These are phyloP conservation scores for Scutellospora calospora DNA, from an alignment of 371 early-diverging fungal species.

Conservation along the genomic window DNA sequence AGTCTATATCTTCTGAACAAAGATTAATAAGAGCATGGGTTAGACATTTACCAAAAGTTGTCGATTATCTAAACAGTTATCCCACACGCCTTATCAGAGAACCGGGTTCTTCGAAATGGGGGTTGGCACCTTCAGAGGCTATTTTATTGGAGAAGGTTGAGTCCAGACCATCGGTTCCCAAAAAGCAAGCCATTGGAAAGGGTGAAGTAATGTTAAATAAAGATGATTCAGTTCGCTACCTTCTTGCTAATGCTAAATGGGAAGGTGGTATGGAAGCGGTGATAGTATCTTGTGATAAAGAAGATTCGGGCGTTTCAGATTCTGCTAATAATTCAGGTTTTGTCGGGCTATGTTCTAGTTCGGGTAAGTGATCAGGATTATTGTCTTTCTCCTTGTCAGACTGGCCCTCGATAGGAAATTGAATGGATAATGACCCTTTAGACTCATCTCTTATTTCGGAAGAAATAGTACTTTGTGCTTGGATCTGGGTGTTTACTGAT, in stretches of 20 bases:
- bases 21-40: too few relatives aligned
- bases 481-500: constrained; percentile 18
- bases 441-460: constrained; percentile 20
- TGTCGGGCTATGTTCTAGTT: neutral
- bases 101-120: constrained; percentile 35
- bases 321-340: constrained; percentile 5
- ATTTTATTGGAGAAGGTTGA: too few relatives aligned
- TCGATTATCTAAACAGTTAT: too few relatives aligned
- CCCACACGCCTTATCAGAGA: constrained; percentile 37
- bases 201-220: constrained; percentile 37
- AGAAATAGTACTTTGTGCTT: constrained; percentile 22
- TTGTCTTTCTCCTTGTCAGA: neutral
- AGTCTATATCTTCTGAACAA: too few relatives aligned
- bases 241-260: constrained; percentile 42
- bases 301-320: neutral
- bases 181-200: constrained; percentile 30
- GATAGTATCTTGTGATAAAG: neutral
- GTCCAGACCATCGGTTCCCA: constrained; percentile 23
- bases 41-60: too few relatives aligned
- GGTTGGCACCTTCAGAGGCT: constrained; percentile 37
- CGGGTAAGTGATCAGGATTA: constrained; percentile 4
- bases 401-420: neutral
- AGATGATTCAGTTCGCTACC: constrained; percentile 39
- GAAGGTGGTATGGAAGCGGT: too few relatives aligned
- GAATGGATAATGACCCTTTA: constrained; percentile 13